Percentiles rank a stretch among this genome's conserved stretches.
Evolutionary conservation across 768 basidiomycete species (phyloP).

Genomic region (Xerocomus brunneocitrinus): DNA sequence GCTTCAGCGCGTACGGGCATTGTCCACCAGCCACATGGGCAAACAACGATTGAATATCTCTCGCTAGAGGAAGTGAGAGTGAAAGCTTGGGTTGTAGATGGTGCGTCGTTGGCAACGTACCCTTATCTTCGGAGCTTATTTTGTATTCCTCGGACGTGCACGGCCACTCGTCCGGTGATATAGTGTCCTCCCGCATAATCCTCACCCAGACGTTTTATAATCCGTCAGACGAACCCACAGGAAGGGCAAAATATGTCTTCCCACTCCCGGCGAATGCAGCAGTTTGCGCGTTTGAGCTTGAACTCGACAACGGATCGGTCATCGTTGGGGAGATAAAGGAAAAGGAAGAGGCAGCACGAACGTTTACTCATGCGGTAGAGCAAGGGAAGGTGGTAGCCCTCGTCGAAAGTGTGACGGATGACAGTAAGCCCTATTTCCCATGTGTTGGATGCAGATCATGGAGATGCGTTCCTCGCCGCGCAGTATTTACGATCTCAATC

Average conservation of each 20-base stretch:
- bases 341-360: constrained; percentile 37
- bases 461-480: background rate
- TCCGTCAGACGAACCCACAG: constrained; percentile 33
- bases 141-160: background rate
- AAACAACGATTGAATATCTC: constrained; percentile 28
- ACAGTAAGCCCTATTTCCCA: constrained; percentile 35
- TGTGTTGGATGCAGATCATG: background rate
- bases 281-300: constrained; percentile 51
- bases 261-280: constrained; percentile 54
- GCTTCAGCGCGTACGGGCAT: constrained; percentile 25
- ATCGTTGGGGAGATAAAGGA: constrained; percentile 48
- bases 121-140: constrained; percentile 1
- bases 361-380: constrained; percentile 38
- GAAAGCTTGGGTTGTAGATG: constrained; percentile 40
- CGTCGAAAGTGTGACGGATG: constrained; percentile 47
- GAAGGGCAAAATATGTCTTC: constrained; percentile 51
- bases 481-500: constrained; percentile 57
- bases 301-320: constrained; percentile 38
- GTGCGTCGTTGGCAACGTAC: constrained; percentile 21
- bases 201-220: constrained; percentile 42
- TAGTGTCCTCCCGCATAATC: constrained; percentile 43
- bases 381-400: constrained; percentile 42
- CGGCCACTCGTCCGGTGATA: background rate
- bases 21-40: constrained; percentile 26
- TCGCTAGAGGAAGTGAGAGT: constrained; percentile 40